Base-by-base conservation (phyloP, 106 monocot species). In the Ottelia alismoides region DNA sequence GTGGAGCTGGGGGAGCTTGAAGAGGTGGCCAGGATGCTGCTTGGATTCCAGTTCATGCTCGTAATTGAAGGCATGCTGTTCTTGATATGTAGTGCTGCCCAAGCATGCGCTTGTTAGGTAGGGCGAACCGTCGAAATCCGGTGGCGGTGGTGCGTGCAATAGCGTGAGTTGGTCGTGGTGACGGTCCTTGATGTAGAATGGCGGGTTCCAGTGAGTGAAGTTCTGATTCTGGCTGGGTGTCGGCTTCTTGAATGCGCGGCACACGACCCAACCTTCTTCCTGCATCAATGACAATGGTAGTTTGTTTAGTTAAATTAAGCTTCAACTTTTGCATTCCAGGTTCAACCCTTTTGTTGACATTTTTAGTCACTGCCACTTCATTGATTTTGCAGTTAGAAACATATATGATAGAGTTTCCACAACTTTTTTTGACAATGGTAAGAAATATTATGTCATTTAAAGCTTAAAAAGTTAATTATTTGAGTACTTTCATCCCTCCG, bases 231-330 rank as follows among this genome's bases (percentile, higher is more conserved):
- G 46, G 12, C 44, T 59, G 2, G 74, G 63, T 57, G 20, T 58
- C 63, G 68, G 74, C 25, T 74, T 74, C 62, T 28, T 63, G 46
- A 74, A 74, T 32, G 74, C 74, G 22, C 63, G 30, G 32, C 74
- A 74, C 3, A 74, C 62, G 29, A 74, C 74, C 74, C 74, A 74
- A 45, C 74, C 74, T 64, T 74, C 74, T 57, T 68, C 68, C 74
- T 74, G 63, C 16, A 69, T n/a, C n/a, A n/a, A n/a, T n/a, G n/a
- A n/a, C n/a, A n/a, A n/a, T n/a, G n/a, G n/a, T n/a, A n/a, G n/a
- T n/a, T n/a, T n/a, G n/a, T n/a, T n/a, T n/a, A n/a, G n/a, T n/a
- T n/a, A n/a, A n/a, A n/a, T n/a, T n/a, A n/a, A n/a, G n/a, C n/a
- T n/a, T n/a, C n/a, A n/a, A n/a, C n/a, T n/a, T n/a, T n/a, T n/a